Evolutionary conservation across 768 basidiomycete species (phyloP), one percentile per base, ranked within the genome.

Genomic region (Rhodotorula graminis): DNA sequence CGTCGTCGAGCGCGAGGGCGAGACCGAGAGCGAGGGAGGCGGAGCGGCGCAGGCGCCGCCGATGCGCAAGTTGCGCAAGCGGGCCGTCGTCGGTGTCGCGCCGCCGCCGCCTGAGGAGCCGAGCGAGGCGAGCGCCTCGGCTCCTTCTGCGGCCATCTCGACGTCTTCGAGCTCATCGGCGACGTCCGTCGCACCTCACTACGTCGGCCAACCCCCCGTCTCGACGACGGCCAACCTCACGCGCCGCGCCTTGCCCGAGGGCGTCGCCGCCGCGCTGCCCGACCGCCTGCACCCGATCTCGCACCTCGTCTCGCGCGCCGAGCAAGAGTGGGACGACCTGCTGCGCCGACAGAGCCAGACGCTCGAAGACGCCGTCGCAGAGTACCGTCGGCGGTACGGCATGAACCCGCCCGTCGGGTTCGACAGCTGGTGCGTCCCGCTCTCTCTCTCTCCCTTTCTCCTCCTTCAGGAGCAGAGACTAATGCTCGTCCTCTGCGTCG

Each of bases 401-500:
- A 85, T 89, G 44, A 81, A 86, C 33, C 95, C 95, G 18, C 94
- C 95, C 0, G 87, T 85, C 59, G 94, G 93, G 2, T 99, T 98
- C 76, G 93, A 92, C 79, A 82, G 84, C 23, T 97, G 95, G 94
- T 96, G 77, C 52, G 80, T 23, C 57, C 95, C 92, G n/a, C 47
- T 56, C 44, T 46, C 44, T 56, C 55, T 27, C 16, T 3, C 21
- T 10, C 1, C 8, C 18, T 49, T 25, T 49, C 16, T 14, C 42
- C 11, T n/a, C 16, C 52, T 31, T 2, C 2, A 25, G 3, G 8
- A 52, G 29, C 52, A 0, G 42, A 44, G n/a, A 44, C n/a, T 58
- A 14, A 37, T 5, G 40, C 1, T 37, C 27, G 37, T 37, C 19
- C 14, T 2, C 6, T 8, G 19, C 2, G 11, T 58, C 33, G 1